These are phyloP conservation scores for Alternaria novae-zelandiae DNA, from an alignment of 2,329 filamentous ascomycete genomes.

Conservation along the genomic window DNA sequence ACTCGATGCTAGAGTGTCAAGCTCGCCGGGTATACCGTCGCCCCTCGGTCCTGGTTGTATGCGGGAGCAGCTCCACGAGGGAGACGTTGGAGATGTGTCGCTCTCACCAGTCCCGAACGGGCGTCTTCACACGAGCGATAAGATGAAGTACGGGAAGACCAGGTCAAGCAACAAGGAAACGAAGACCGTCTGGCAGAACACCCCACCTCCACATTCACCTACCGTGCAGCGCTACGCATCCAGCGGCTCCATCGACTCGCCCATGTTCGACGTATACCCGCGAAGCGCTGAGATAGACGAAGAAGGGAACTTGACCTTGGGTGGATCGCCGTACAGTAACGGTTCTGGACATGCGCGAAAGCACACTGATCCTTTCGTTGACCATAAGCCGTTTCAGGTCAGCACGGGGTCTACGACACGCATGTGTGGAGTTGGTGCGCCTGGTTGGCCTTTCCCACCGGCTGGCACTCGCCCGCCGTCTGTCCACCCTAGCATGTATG, in stretches of 20 bases:
- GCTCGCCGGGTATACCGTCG: neutral
- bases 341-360: constrained; percentile 1
- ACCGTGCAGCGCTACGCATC: neutral
- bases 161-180: neutral
- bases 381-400: neutral
- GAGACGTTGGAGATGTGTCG: neutral
- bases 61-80: neutral
- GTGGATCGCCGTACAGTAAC: neutral
- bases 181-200: neutral
- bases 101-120: neutral
- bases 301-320: neutral
- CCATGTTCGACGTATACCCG: neutral
- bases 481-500: neutral
- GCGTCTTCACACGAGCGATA: neutral
- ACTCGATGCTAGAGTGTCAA: neutral
- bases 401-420: neutral
- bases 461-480: neutral
- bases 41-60: neutral
- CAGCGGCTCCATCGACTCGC: neutral
- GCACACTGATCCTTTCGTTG: constrained; percentile 13
- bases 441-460: neutral
- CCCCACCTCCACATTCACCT: neutral
- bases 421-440: neutral
- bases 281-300: neutral
- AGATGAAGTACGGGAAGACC: neutral